Conservation (phyloP, 495 filamentous ascomycete genomes). For the Lasiosphaeria hispida region DNA sequence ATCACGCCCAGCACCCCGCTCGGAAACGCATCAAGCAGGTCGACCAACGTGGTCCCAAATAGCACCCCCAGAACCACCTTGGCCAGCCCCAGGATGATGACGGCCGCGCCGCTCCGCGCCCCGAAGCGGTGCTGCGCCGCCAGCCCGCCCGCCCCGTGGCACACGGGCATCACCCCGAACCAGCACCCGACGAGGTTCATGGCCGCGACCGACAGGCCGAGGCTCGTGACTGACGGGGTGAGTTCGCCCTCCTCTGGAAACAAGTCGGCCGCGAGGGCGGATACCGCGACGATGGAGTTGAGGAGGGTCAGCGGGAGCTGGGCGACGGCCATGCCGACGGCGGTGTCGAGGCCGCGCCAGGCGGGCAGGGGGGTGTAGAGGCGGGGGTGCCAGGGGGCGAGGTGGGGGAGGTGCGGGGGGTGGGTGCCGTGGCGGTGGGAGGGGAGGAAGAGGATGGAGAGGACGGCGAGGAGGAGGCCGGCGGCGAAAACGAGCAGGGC, state of each 20-base stretch:
- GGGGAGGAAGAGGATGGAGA: constrained; percentile 32
- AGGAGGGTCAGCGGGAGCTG: constrained; percentile 87
- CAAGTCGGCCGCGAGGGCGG: constrained; percentile 69
- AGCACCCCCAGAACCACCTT: constrained; percentile 76
- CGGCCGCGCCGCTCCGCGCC: constrained; percentile 77
- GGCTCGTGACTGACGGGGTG: constrained; percentile 60
- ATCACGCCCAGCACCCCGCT: constrained; percentile 74
- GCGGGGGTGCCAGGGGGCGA: constrained; percentile 9
- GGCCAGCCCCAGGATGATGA: constrained; percentile 72
- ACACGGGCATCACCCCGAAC: constrained; percentile 95
- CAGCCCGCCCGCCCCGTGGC: constrained; percentile 87
- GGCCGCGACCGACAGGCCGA: constrained; percentile 73
- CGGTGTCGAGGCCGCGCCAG: constrained; percentile 30
- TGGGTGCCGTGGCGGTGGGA: constrained; percentile 15
- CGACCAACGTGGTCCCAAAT: constrained; percentile 65
- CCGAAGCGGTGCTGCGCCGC: constrained; percentile 90
- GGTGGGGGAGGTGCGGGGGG: background rate
- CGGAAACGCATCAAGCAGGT: constrained; percentile 68
- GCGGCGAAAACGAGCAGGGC: constrained; percentile 68
- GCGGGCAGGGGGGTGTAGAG: constrained; percentile 53
- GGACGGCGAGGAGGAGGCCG: constrained; percentile 57
- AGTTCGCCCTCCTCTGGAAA: constrained; percentile 49
- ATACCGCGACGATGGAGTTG: constrained; percentile 86
- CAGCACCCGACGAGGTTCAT: constrained; percentile 86
- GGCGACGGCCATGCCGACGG: constrained; percentile 62